Evolutionary conservation across 2,329 filamentous ascomycete species (phyloP).

Genomic region (Penicillium sp.): DNA sequence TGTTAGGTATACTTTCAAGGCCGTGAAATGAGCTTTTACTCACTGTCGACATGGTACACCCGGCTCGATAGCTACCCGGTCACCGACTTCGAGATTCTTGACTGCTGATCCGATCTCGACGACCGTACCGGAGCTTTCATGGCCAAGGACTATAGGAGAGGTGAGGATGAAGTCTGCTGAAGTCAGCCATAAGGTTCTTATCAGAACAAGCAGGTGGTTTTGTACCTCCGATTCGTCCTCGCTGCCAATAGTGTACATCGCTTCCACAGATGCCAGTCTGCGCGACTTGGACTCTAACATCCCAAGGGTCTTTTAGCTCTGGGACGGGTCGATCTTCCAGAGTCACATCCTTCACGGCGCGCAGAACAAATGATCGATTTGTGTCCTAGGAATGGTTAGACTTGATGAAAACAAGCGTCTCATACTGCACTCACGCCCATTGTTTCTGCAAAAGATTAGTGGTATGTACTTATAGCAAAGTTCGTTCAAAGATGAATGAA

Average conservation of each 20-base stretch:
- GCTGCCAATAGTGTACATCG: constrained; percentile 39
- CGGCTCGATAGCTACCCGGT: constrained; percentile 27
- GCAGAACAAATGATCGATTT: constrained; percentile 49
- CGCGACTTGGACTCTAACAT: constrained; percentile 48
- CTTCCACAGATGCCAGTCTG: constrained; percentile 53
- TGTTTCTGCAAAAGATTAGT: not conserved
- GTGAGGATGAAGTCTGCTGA: constrained; percentile 43
- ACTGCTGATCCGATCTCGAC: constrained; percentile 23
- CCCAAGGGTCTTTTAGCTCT: constrained; percentile 34
- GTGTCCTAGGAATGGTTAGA: constrained; percentile 2
- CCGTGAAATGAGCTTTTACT: not conserved
- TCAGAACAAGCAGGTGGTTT: not conserved
- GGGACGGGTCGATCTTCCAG: constrained; percentile 49
- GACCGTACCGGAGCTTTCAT: constrained; percentile 27
- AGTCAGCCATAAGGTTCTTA: not conserved
- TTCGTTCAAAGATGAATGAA: not conserved
- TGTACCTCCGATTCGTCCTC: constrained; percentile 46
- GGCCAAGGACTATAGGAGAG: constrained; percentile 40
- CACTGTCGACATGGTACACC: constrained; percentile 40
- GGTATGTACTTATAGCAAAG: not conserved
- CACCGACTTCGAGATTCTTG: constrained; percentile 23
- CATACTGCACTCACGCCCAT: not conserved
- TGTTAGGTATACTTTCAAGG: not conserved
- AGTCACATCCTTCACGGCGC: constrained; percentile 45
- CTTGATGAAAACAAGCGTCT: not conserved